phyloP scores from a whole-genome alignment of 2,329 filamentous ascomycete genomes.

The Parascedosporium putredinis region DNA sequence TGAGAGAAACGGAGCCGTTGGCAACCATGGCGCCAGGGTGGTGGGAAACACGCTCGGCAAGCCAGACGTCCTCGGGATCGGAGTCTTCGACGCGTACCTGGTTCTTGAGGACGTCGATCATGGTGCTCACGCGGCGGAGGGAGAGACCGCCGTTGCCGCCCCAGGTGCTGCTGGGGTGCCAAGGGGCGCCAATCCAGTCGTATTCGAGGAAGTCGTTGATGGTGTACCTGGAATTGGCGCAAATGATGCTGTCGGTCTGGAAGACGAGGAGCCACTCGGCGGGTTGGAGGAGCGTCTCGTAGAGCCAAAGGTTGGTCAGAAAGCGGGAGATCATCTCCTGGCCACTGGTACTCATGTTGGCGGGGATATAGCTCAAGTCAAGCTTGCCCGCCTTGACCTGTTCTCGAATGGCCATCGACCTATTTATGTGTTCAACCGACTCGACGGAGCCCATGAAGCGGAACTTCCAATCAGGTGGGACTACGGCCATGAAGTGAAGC shows the following conservation, averaged over 20 bases:
- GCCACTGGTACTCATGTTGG: slow-evolving; percentile 37
- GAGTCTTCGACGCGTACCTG: slow-evolving; percentile 31
- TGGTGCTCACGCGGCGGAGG: slow-evolving; percentile 40
- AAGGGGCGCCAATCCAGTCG: slow-evolving; percentile 44
- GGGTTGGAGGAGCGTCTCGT: slow-evolving; percentile 35
- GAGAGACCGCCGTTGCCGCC: slow-evolving; percentile 44
- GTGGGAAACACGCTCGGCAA: slow-evolving; percentile 40
- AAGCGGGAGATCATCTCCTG: slow-evolving; percentile 43
- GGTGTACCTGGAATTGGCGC: slow-evolving; percentile 36
- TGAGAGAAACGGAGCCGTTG: slow-evolving; percentile 37
- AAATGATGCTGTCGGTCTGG: slow-evolving; percentile 45
- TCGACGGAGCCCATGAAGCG: slow-evolving; percentile 41
- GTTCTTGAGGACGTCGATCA: slow-evolving; percentile 39
- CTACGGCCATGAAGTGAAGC: slow-evolving; percentile 45
- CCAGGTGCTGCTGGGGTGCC: slow-evolving; percentile 29
- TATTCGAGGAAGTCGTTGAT: slow-evolving; percentile 40
- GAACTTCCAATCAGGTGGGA: slow-evolving; percentile 47
- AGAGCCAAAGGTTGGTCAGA: slow-evolving; percentile 41
- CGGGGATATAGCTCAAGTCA: slow-evolving; percentile 39
- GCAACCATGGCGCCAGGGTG: slow-evolving; percentile 37
- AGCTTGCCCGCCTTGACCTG: slow-evolving; percentile 34
- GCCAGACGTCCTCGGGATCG: slow-evolving; percentile 47
- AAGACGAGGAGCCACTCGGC: slow-evolving; percentile 46
- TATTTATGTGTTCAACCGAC: slow-evolving; percentile 34
- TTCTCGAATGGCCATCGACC: slow-evolving; percentile 33